A percentile compares a stretch with the other conserved stretches of the same genome.
Conservation (phyloP, 495 filamentous ascomycete genomes). For the Beverwykella pulmonaria region DNA sequence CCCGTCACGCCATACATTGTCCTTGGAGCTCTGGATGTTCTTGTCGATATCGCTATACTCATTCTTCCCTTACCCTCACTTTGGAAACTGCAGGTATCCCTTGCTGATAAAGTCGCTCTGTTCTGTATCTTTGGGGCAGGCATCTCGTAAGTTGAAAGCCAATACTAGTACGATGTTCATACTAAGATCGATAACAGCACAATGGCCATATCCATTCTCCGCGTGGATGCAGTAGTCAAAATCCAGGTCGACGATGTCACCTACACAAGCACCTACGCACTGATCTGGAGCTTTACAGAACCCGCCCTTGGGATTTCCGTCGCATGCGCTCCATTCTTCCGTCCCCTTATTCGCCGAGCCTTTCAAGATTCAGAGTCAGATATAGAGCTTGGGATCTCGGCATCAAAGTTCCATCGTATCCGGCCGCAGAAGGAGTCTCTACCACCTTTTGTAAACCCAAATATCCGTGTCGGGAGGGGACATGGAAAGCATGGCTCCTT, state of each 20-base stretch:
- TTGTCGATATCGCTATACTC: conserved; percentile 10
- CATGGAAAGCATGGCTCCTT: background rate
- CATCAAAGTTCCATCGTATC: background rate
- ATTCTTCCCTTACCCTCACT: conserved; percentile 16
- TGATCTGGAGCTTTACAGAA: conserved; percentile 27
- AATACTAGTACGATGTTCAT: background rate
- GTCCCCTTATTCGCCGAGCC: conserved; percentile 7
- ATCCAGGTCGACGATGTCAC: conserved; percentile 20
- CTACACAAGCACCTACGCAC: conserved; percentile 14
- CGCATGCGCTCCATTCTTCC: conserved; percentile 26
- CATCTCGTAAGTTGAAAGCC: conserved; percentile 5
- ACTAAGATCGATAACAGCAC: conserved; percentile 3
- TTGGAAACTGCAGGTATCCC: conserved; percentile 4
- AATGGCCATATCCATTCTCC: conserved; percentile 24
- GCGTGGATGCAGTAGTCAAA: conserved; percentile 8
- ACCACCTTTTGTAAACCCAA: background rate
- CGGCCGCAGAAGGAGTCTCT: background rate
- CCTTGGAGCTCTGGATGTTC: conserved; percentile 14
- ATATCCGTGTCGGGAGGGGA: background rate
- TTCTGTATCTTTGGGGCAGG: conserved; percentile 22
- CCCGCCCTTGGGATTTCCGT: conserved; percentile 26
- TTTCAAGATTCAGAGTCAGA: background rate
- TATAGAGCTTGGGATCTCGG: background rate
- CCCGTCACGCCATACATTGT: background rate
- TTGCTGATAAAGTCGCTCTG: conserved; percentile 18